Conservation (phyloP, 1,284 basidiomycete species). For the Irpex sp. region DNA sequence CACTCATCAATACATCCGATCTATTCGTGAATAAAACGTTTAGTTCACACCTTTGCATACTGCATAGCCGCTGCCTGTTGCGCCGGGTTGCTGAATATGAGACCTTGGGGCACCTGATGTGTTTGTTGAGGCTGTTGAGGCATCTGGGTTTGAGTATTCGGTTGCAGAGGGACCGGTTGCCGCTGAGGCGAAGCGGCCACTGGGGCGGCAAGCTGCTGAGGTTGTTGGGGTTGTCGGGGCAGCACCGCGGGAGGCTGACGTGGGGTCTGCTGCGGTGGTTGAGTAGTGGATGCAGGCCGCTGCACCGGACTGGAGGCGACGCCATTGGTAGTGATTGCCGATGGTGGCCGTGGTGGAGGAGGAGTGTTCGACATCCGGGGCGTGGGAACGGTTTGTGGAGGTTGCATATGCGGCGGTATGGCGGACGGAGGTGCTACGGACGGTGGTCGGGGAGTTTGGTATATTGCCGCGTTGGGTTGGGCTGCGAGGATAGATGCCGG, state of each 20-base stretch:
- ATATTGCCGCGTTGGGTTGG: constrained; percentile 11
- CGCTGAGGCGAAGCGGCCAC: neutral
- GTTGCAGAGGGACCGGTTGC: neutral
- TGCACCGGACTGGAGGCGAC: neutral
- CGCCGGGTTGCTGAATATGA: neutral
- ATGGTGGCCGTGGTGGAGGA: constrained; percentile 9
- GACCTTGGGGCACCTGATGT: neutral
- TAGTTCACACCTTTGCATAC: too few relatives aligned
- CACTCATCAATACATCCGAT: neutral
- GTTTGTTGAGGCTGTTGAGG: constrained; percentile 5
- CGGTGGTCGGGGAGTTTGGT: constrained; percentile 12
- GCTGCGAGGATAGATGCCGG: constrained; percentile 3
- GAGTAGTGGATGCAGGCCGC: neutral
- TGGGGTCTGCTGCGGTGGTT: neutral
- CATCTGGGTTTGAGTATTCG: neutral
- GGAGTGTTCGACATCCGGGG: neutral
- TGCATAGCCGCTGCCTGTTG: too few relatives aligned
- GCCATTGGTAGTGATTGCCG: neutral
- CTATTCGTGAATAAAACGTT: too few relatives aligned
- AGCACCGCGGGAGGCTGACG: constrained; percentile 5
- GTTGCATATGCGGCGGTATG: constrained; percentile 2
- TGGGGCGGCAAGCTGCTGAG: neutral
- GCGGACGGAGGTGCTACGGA: constrained; percentile 3
- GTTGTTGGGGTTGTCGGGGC: neutral
- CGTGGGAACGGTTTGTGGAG: neutral